phyloP scores from a whole-genome alignment of 2,329 filamentous ascomycete genomes.

The Passalora sequoiae region DNA sequence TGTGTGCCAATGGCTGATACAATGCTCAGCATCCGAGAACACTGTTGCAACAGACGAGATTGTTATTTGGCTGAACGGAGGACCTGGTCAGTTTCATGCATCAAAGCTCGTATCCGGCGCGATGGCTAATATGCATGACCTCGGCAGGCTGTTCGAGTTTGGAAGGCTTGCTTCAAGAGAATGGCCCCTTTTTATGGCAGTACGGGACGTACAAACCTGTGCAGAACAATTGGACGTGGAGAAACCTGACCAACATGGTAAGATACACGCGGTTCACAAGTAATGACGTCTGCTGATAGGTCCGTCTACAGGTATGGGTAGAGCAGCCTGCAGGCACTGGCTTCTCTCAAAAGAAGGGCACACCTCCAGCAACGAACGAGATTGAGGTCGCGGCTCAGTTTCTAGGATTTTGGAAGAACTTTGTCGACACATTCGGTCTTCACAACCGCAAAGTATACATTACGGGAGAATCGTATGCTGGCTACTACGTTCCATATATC shows the following conservation, averaged over 20 bases:
- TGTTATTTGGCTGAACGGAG: conserved; percentile 1
- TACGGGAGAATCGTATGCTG: conserved; percentile 20
- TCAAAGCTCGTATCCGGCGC: no score
- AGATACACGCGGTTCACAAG: no score
- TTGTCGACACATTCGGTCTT: conserved; percentile 46
- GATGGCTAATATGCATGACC: background rate
- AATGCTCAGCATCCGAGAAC: conserved; percentile 42
- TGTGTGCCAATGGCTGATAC: no score
- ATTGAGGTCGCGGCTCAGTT: conserved; percentile 40
- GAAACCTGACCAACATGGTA: conserved; percentile 67
- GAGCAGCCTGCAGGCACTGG: conserved; percentile 49
- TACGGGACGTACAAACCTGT: conserved; percentile 37
- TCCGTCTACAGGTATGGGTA: no score
- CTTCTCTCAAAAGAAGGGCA: conserved; percentile 34
- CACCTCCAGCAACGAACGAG: conserved; percentile 35
- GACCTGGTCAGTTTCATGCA: no score
- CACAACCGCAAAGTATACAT: conserved; percentile 45
- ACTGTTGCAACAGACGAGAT: conserved; percentile 32
- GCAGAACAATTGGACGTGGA: conserved; percentile 42
- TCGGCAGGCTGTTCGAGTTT: conserved; percentile 3
- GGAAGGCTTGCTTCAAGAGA: conserved; percentile 17
- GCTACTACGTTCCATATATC: conserved; percentile 32
- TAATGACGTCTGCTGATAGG: no score
- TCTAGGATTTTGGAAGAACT: conserved; percentile 46
- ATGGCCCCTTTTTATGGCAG: conserved; percentile 38